Percentiles rank a stretch among this genome's conserved stretches.
phyloP scores from a whole-genome alignment of 2,329 filamentous ascomycete species.

The Epichloe baconii region DNA sequence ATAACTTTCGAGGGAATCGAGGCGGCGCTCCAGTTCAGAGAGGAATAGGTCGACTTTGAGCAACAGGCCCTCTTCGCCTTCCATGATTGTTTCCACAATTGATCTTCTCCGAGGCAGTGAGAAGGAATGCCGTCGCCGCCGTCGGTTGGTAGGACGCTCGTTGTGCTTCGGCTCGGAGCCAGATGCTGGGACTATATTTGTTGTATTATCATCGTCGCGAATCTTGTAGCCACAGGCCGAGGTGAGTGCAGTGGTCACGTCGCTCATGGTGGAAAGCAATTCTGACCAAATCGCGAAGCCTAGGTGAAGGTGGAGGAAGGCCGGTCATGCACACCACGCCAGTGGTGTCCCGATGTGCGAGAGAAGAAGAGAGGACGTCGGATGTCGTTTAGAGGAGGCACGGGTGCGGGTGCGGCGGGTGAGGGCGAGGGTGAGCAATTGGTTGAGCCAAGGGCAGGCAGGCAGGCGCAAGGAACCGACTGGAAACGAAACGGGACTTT shows the following conservation, averaged over 20 bases:
- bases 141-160: slow-evolving; percentile 18
- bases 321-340: neutral
- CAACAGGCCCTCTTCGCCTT: slow-evolving; percentile 47
- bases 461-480: no score
- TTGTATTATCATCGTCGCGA: slow-evolving; percentile 14
- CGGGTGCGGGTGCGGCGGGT: neutral
- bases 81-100: slow-evolving; percentile 46
- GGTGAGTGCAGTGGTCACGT: slow-evolving; percentile 25
- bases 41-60: slow-evolving; percentile 68
- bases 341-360: neutral
- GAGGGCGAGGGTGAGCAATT: slow-evolving; percentile 2
- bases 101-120: slow-evolving; percentile 45
- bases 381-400: neutral
- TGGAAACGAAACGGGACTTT: no score
- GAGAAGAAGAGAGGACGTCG: neutral
- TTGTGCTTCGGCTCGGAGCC: slow-evolving; percentile 24
- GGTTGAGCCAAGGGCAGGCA: neutral
- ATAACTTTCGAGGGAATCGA: slow-evolving; percentile 82
- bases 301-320: neutral
- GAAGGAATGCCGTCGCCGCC: slow-evolving; percentile 43
- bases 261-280: slow-evolving; percentile 18
- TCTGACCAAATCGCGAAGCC: neutral
- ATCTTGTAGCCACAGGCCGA: slow-evolving; percentile 23
- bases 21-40: slow-evolving; percentile 68
- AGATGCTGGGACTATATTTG: slow-evolving; percentile 26